Conservation (phyloP, 305 asterid species). For the Fraxinus sp. region DNA sequence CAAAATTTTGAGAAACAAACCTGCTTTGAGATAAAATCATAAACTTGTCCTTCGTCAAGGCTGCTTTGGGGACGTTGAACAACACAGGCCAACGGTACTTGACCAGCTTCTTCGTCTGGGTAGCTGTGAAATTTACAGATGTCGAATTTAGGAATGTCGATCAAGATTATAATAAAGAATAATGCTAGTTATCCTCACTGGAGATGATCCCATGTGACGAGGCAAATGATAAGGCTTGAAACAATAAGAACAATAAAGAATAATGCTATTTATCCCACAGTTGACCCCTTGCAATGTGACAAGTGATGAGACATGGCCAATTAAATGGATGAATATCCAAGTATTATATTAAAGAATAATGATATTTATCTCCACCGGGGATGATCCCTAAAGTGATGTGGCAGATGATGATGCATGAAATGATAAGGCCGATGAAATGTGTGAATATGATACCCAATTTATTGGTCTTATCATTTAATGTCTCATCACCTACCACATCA, state of each 20-base stretch:
- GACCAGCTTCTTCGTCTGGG: conserved; percentile 58
- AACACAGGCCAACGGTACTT: conserved; percentile 59
- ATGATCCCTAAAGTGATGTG: not conserved
- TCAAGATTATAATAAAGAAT: not conserved
- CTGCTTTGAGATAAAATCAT: conserved; percentile 48
- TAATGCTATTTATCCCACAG: not conserved
- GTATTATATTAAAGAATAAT: not conserved
- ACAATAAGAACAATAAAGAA: not conserved
- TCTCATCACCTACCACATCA: not conserved
- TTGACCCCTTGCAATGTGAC: not conserved
- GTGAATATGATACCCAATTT: not conserved
- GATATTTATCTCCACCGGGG: too few species aligned
- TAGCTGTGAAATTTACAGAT: conserved; percentile 28
- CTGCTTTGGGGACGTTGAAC: conserved; percentile 38
- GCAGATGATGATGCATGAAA: not conserved
- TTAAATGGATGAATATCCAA: not conserved
- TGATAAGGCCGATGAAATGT: not conserved
- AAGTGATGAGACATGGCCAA: not conserved
- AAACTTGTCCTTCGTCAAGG: conserved; percentile 35
- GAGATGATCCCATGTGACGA: not conserved
- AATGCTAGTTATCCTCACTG: not conserved
- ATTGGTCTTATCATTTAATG: not conserved
- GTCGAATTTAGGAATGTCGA: not conserved
- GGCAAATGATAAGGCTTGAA: not conserved
- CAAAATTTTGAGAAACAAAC: conserved; percentile 22